Evolutionary conservation across 139 green algal genomes (phyloP), one percentile per base, ranked within the genome.

Genomic region (Micractinium conductrix): DNA sequence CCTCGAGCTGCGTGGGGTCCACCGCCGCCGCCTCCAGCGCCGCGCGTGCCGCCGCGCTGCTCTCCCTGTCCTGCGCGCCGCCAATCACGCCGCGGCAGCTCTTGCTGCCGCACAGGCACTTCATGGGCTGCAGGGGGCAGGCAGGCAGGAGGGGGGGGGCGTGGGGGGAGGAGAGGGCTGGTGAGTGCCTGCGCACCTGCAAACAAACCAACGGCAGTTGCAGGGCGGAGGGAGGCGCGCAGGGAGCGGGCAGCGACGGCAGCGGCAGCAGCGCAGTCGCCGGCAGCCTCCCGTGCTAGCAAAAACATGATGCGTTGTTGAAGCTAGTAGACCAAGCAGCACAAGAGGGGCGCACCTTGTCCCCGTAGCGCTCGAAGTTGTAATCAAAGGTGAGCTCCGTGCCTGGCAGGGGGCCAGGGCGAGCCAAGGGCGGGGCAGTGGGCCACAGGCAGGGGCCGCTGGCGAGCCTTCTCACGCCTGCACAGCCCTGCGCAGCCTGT

Each of bases 321-420:
- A n/a, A n/a, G n/a, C n/a, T n/a, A n/a, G n/a, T n/a, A n/a, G n/a
- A n/a, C n/a, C n/a, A n/a, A n/a, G n/a, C n/a, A n/a, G n/a, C n/a
- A n/a, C n/a, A n/a, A n/a, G n/a, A n/a, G n/a, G n/a, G n/a, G n/a
- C 80, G 2, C 50, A 90, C 88, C 81, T 96, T 95, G 86, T 99
- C 95, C 21, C 94, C 95, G 76, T 98, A 98, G 38, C 96, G 93
- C 88, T 99, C 97, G 92, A 99, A 99, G 88, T 99, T 99, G 92
- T 99, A 99, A 89, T 99, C 96, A 81, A 99, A 99, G 3, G 97
- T 99, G 21, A 99, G 90, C 94, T 99, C 97, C 40, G 93, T 88
- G 28, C 93, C 93, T 16, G 53, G 19, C 53, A 10, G 12, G 12
- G 10, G 22, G 42, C 4, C 5, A 40, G 30, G 22, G 63, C 4